Evolutionary conservation across 139 green algal genomes (phyloP).

Genomic region (Chlamydomonas schloesseri): DNA sequence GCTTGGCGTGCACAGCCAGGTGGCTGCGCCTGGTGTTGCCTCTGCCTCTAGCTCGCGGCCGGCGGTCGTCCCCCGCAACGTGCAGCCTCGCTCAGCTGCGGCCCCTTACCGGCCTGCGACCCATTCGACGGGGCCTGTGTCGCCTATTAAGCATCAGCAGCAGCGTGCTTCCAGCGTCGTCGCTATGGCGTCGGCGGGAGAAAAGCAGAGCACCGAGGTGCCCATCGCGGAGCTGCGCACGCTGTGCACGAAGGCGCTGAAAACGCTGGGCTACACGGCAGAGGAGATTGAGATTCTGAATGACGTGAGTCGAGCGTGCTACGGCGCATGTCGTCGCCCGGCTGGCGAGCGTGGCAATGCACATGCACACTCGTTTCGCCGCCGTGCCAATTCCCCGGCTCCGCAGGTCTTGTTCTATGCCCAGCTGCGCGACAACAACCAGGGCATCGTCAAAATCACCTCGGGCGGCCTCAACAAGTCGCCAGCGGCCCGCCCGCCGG

Average conservation of each 20-base stretch:
- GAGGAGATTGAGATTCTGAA: slow-evolving; percentile 58
- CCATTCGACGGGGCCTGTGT: not conserved
- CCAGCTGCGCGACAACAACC: slow-evolving; percentile 86
- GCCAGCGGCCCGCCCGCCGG: slow-evolving; percentile 4
- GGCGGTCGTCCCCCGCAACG: not conserved
- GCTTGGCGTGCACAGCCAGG: not conserved
- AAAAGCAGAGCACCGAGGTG: slow-evolving; percentile 32
- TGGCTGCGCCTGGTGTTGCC: not conserved
- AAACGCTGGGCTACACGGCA: slow-evolving; percentile 57
- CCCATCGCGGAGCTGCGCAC: slow-evolving; percentile 58
- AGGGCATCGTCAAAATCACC: slow-evolving; percentile 87
- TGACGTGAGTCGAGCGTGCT: slow-evolving; percentile 53
- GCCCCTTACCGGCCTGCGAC: not conserved
- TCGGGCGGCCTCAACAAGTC: slow-evolving; percentile 71
- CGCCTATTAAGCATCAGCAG: slow-evolving; percentile 3
- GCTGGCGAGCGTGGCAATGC: not conserved
- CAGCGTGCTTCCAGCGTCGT: not conserved
- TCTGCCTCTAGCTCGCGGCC: not conserved
- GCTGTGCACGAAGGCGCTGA: slow-evolving; percentile 66
- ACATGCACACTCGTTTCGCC: not conserved
- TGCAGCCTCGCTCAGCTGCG: slow-evolving; percentile 6
- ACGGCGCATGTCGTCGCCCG: slow-evolving; percentile 55
- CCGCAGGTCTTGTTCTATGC: slow-evolving; percentile 83
- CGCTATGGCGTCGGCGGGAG: slow-evolving; percentile 1
- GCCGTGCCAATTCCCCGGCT: not conserved